These are phyloP conservation scores for Symbiodinium pilosum DNA, from an alignment of 73 alveolate genomes.

Conservation along the genomic window DNA sequence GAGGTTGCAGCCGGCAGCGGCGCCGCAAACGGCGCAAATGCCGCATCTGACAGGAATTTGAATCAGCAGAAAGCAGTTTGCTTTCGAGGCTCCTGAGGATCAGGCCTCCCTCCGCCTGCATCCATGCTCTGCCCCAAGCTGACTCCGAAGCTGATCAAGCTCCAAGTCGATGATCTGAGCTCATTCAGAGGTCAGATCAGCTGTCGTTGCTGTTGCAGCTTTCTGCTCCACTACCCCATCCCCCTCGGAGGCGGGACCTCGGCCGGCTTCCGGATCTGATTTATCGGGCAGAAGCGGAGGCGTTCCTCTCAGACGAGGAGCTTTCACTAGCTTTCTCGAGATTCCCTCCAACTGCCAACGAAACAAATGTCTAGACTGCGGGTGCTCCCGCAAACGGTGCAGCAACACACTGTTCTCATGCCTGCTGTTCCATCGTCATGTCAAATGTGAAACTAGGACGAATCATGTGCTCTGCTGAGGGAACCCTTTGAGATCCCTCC, in stretches of 20 bases:
- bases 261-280: slow-evolving; percentile 3
- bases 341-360: no score
- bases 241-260: background rate
- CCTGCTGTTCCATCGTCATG: no score
- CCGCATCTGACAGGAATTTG: background rate
- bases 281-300: slow-evolving; percentile 3
- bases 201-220: no score
- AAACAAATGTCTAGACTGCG: no score
- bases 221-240: no score
- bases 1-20: background rate
- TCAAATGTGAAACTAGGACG: background rate
- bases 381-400: no score
- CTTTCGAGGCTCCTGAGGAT: background rate
- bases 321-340: no score
- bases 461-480: background rate
- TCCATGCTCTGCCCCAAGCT: background rate
- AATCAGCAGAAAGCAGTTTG: no score
- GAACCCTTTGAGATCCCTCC: background rate
- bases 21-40: background rate
- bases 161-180: background rate
- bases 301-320: no score
- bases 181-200: no score
- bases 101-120: background rate
- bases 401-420: no score
- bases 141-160: slow-evolving; percentile 11